A percentile compares a stretch with the other conserved stretches of the same genome.
Conservation (phyloP, 257 asterid species). For the Cruciata laevipes region DNA sequence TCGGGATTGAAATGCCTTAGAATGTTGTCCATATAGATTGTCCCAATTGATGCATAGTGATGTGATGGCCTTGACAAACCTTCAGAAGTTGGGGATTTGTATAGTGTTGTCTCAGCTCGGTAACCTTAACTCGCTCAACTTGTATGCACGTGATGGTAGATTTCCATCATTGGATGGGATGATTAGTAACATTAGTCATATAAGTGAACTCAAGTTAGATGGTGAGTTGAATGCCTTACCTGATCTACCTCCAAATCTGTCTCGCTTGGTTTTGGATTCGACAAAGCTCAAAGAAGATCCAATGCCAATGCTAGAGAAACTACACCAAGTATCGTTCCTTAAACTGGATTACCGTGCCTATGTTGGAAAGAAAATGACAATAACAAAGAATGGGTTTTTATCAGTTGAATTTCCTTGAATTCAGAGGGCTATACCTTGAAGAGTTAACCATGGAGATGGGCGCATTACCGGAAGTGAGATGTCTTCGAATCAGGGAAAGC, state of each 20-base stretch:
- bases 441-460: neutral
- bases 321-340: slow-evolving; percentile 6
- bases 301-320: slow-evolving; percentile 7
- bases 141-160: neutral
- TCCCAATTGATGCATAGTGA: slow-evolving; percentile 1
- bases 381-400: neutral
- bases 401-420: neutral
- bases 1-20: neutral
- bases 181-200: neutral
- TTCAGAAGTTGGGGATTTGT: slow-evolving; percentile 4
- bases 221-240: neutral
- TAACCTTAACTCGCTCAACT: slow-evolving; percentile 4
- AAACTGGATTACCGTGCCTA: slow-evolving; percentile 1
- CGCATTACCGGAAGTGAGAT: slow-evolving; percentile 6
- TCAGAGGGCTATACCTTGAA: slow-evolving; percentile 7
- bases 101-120: neutral
- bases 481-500: neutral
- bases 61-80: neutral
- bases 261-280: neutral
- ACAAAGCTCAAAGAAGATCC: slow-evolving; percentile 10
- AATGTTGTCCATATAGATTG: slow-evolving; percentile 7
- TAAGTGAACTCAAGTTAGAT: neutral
- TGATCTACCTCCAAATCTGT: slow-evolving; percentile 8
- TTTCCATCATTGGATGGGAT: neutral
- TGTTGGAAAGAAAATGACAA: neutral